phyloP scores from a whole-genome alignment of 2,329 filamentous ascomycete species.

The Coleophoma cylindrospora region DNA sequence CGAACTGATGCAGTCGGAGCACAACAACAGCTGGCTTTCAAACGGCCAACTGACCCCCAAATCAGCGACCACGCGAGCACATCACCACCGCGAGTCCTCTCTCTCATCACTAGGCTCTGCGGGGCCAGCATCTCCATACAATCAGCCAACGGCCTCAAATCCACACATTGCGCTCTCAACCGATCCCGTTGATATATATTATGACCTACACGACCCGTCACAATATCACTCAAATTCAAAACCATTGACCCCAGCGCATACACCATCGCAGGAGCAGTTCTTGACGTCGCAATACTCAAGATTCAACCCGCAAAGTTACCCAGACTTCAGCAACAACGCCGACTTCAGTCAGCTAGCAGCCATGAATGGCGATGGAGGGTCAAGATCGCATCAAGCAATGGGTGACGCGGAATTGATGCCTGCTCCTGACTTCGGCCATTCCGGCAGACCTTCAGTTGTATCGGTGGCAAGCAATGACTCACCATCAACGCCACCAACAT shows the following conservation, averaged over 20 bases:
- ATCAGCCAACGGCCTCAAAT: conserved; percentile 44
- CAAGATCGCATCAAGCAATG: conserved; percentile 1
- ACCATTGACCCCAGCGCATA: conserved; percentile 27
- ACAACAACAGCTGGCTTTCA: conserved; percentile 21
- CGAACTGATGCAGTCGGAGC: conserved; percentile 24
- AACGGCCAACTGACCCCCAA: conserved; percentile 27
- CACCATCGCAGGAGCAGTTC: conserved; percentile 24
- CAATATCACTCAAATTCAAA: conserved; percentile 22
- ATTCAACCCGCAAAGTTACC: conserved; percentile 30
- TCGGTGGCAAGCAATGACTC: conserved; percentile 59
- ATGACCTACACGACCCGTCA: conserved; percentile 30
- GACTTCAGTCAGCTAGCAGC: conserved; percentile 9
- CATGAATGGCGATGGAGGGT: conserved; percentile 20
- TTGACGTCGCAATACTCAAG: conserved; percentile 30
- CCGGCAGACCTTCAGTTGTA: conserved; percentile 39
- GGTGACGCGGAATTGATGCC: conserved; percentile 23
- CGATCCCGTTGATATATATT: conserved; percentile 33
- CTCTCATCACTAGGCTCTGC: conserved; percentile 55
- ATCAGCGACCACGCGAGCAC: conserved; percentile 19
- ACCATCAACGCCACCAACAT: conserved; percentile 49
- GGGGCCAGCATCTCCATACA: conserved; percentile 55
- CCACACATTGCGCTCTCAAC: conserved; percentile 42
- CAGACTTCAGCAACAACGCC: conserved; percentile 31
- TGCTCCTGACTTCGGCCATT: conserved; percentile 20
- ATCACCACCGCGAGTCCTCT: conserved; percentile 56